Conservation (phyloP, 2,329 filamentous ascomycete genomes). For the Xylariaceae sp. region DNA sequence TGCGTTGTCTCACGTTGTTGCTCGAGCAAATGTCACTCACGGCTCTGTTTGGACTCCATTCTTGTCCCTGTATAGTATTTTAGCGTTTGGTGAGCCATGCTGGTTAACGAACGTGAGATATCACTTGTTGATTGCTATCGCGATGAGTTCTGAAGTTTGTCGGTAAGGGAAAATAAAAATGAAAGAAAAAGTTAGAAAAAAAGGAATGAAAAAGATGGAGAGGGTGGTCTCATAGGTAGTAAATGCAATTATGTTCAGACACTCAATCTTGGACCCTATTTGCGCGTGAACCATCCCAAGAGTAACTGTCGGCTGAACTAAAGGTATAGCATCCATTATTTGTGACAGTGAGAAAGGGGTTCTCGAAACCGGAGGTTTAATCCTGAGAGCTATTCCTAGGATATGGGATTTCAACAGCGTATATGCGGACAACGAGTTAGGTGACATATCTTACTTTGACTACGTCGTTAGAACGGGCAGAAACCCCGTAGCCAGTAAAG, state of each 20-base stretch:
- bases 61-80: background rate
- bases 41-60: background rate
- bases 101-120: background rate
- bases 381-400: too few species aligned
- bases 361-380: background rate
- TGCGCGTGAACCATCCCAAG: too few species aligned
- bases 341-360: background rate
- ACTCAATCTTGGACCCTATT: too few species aligned
- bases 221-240: background rate
- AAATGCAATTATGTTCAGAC: background rate
- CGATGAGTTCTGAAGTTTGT: background rate
- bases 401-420: too few species aligned
- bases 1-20: background rate
- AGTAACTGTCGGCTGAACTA: too few species aligned
- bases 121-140: background rate
- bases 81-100: background rate
- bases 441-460: too few species aligned
- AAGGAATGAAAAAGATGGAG: background rate
- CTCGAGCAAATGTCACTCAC: background rate
- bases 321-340: too few species aligned
- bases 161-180: background rate
- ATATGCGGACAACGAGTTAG: too few species aligned
- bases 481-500: too few species aligned
- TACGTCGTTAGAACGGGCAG: too few species aligned
- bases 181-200: background rate